Evolutionary conservation across 495 filamentous ascomycete genomes (phyloP), one percentile per base, ranked within the genome.

Genomic region (Massariosphaeria phaeospora): DNA sequence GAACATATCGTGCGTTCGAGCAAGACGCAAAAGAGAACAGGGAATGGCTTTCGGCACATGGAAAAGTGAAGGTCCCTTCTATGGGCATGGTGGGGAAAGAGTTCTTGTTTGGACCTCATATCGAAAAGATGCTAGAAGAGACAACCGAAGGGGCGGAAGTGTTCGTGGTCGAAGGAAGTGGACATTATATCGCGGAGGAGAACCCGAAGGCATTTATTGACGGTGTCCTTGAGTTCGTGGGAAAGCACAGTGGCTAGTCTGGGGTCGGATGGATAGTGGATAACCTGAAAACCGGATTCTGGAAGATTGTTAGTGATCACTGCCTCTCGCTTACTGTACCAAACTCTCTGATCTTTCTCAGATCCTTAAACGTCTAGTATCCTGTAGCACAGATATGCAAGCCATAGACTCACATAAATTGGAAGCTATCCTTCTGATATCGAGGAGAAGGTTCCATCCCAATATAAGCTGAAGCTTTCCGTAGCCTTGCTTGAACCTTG

Each of bases 1-100:
- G 68, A 8, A 49, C 66, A 11, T 77, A 76, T 57, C 59, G 72
- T 3, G 65, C 70, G 21, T 76, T 76, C 57, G 69, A 70, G 45
- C 54, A 66, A 46, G 74, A 77, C 52, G 67, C 62, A 33, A 50
- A 58, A 39, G 67, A 69, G 40, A 72, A 73, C 43, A 21, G 40
- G 49, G 57, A 61, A 26, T 70, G 66, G 72, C 33, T 68, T 49
- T 24, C 61, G 45, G 50, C 61, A 48, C 61, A 71, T 12, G 74
- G 74, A 5, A 75, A 75, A 53, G 61, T 68, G 13, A 58, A 52
- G n/a, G 66, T 76, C 23, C 67, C 67, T 31, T 55, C 63, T 18
- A 47, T 74, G 52, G 54, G 62, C n/a, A 49, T 75, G 47, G 65
- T 60, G 36, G 74, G 75, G 15, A 64, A 52, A 23, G 26, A 54